Evolutionary conservation across 2,329 filamentous ascomycete genomes (phyloP).

Genomic region (Canariomyces notabilis): DNA sequence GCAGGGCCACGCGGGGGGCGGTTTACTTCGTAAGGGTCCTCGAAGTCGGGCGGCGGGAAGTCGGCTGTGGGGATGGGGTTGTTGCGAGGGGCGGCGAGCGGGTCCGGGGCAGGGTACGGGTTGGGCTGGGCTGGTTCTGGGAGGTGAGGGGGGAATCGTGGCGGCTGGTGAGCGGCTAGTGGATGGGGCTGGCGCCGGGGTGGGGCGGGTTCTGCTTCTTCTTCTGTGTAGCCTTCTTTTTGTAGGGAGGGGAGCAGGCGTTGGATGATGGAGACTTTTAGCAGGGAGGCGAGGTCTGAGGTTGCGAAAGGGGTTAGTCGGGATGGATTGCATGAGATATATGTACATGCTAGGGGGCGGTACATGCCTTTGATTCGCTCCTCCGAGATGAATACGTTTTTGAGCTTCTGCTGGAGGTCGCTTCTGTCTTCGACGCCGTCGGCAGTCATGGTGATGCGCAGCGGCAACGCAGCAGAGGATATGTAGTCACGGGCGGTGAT

Average conservation of each 20-base stretch:
- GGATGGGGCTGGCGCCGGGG: conserved; percentile 31
- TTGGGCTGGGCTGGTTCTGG: conserved; percentile 61
- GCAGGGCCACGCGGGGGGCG: conserved; percentile 52
- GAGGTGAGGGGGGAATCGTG: conserved; percentile 39
- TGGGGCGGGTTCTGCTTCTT: conserved; percentile 32
- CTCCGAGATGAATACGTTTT: conserved; percentile 67
- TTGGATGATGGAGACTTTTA: conserved; percentile 78
- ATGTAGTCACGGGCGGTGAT: conserved; percentile 70
- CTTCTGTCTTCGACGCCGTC: conserved; percentile 43
- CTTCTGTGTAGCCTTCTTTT: conserved; percentile 68
- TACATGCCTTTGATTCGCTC: conserved; percentile 52
- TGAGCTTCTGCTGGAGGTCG: conserved; percentile 44
- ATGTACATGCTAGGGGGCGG: not conserved
- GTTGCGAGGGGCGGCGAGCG: conserved; percentile 56
- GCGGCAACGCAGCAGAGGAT: conserved; percentile 51
- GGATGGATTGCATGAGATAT: conserved; percentile 6
- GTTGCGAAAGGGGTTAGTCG: not conserved
- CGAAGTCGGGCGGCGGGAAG: conserved; percentile 83
- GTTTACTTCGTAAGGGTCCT: conserved; percentile 85
- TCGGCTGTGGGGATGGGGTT: conserved; percentile 64
- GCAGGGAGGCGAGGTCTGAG: conserved; percentile 59
- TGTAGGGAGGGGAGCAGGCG: conserved; percentile 72
- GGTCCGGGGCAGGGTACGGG: conserved; percentile 55
- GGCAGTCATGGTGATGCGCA: conserved; percentile 47
- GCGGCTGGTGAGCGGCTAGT: too few species aligned